Evolutionary conservation across 1,139 yeast genomes (phyloP).

Genomic region (Yamadazyma diddensiae): DNA sequence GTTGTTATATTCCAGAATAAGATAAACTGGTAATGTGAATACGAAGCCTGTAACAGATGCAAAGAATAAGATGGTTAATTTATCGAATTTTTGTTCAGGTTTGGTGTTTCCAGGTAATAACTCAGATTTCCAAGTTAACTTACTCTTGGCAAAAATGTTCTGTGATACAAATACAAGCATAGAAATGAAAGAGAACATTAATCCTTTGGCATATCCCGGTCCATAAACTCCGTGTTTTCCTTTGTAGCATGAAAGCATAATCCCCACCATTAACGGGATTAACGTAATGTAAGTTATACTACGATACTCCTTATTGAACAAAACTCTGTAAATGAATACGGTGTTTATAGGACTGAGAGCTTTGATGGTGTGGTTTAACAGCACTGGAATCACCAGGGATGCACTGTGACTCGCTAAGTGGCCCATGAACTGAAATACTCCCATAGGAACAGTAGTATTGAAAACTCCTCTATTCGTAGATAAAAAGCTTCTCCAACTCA

Average conservation of each 20-base stretch:
- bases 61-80: constrained; percentile 76
- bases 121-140: constrained; percentile 49
- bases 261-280: constrained; percentile 75
- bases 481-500: constrained; percentile 31
- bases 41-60: constrained; percentile 80
- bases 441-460: constrained; percentile 84
- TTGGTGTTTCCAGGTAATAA: constrained; percentile 19
- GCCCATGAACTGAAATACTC: constrained; percentile 85
- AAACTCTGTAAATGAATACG: constrained; percentile 68
- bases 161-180: constrained; percentile 88
- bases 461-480: constrained; percentile 56
- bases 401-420: constrained; percentile 90
- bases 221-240: constrained; percentile 16
- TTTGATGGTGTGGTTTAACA: constrained; percentile 87
- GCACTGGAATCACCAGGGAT: constrained; percentile 82
- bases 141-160: constrained; percentile 84
- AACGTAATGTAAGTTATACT: constrained; percentile 72
- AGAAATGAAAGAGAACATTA: constrained; percentile 72
- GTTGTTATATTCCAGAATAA: constrained; percentile 58
- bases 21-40: constrained; percentile 75
- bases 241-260: constrained; percentile 75
- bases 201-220: constrained; percentile 44
- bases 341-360: constrained; percentile 87
- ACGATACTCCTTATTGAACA: constrained; percentile 57
- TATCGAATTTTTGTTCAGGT: constrained; percentile 58